Base-by-base conservation (phyloP, 1,284 basidiomycete genomes). In the Ustilago nuda region DNA sequence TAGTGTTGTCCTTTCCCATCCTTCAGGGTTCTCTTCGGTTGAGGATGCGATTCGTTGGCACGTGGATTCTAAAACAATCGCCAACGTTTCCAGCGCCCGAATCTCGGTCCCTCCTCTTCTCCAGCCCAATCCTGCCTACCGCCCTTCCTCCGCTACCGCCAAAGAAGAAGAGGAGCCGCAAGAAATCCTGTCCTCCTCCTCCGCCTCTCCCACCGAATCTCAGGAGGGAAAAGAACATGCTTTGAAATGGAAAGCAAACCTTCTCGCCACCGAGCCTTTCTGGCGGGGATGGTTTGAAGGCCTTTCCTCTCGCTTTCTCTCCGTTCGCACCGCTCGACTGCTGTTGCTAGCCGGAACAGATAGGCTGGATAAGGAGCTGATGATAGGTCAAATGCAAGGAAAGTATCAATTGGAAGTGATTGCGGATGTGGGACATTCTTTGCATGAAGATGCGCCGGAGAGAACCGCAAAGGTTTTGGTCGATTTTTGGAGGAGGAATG, bases 21-120 rank as follows among this genome's bases (percentile, higher is more conserved):
- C 96, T 0, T 90, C 91, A 23, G 91, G 92, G 0, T 99, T 99
- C 85, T 89, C 90, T 56, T 93, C 90, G 33, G 87, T 92, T 8
- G 92, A 95, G 82, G 92, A 92, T 48, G 95, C 93, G 1, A 91
- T 99, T 50, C 91, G 93, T 76, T 99, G 97, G 96, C 96, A 99
- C 93, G 96, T 78, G 2, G 81, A 83, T 19, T 78, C 76, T 53
- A 78, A 81, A 60, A 80, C 80, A 11, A 78, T 85, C 45, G 66
- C 70, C 36, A 85, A 85, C 58, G 15, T 63, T n/a, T 66, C 80
- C 8, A 85, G 83, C 62, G 84, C 84, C 11, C 72, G 83, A 9
- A 62, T 81, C 56, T 83, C 81, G 50, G 83, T 85, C 8, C 81
- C 82, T 9, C 74, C 80, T 17, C 74, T 85, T 27, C 46, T 85